Conservation (phyloP, 2,329 filamentous ascomycete species). For the Botryotinia globosa region DNA sequence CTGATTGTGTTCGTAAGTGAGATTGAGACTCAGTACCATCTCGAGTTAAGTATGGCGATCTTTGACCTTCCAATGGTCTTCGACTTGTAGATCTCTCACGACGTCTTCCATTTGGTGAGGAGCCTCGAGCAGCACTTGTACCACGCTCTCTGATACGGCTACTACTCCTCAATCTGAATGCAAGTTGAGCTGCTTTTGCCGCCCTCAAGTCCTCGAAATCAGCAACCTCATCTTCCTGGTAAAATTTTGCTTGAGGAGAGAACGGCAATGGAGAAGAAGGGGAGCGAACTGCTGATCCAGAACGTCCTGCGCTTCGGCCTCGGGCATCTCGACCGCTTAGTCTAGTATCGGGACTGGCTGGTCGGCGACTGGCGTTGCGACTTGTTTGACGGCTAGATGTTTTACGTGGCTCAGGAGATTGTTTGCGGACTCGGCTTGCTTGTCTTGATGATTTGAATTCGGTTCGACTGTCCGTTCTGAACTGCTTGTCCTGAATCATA, state of each 20-base stretch:
- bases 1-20: constrained; percentile 43
- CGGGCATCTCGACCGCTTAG: constrained; percentile 44
- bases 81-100: constrained; percentile 38
- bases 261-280: constrained; percentile 80
- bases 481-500: constrained; percentile 29
- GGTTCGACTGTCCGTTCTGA: constrained; percentile 31
- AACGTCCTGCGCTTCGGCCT: constrained; percentile 62
- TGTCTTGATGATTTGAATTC: constrained; percentile 40
- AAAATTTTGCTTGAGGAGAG: constrained; percentile 54
- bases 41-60: constrained; percentile 26
- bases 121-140: constrained; percentile 34
- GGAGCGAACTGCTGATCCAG: constrained; percentile 60
- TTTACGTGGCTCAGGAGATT: constrained; percentile 36
- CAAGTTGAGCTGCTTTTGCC: constrained; percentile 53
- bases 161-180: constrained; percentile 55
- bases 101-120: constrained; percentile 36
- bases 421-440: constrained; percentile 36
- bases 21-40: constrained; percentile 25
- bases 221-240: constrained; percentile 55
- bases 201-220: constrained; percentile 61
- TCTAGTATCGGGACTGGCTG: constrained; percentile 38
- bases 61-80: constrained; percentile 26
- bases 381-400: constrained; percentile 39
- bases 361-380: constrained; percentile 42
- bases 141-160: constrained; percentile 43